phyloP scores from a whole-genome alignment of 306 rosid genomes.

The Pterocarpus santalinus region DNA sequence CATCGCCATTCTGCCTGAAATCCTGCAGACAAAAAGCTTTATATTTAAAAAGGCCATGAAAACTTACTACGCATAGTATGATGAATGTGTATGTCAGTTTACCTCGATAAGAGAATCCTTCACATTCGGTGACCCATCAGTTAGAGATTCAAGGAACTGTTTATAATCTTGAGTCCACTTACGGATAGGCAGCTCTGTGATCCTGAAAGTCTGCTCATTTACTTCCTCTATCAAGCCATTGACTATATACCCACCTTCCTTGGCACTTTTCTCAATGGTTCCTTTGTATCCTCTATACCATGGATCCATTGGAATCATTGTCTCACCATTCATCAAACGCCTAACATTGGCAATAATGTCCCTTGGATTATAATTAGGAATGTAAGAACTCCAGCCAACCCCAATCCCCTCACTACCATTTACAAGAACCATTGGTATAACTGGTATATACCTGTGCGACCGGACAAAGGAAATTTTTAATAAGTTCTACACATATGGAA shows the following conservation, averaged over 20 bases:
- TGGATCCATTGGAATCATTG: conserved; percentile 75
- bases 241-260: conserved; percentile 63
- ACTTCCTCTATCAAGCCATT: conserved; percentile 74
- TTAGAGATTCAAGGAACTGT: conserved; percentile 80
- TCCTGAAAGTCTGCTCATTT: conserved; percentile 63
- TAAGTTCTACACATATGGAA: background rate
- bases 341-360: conserved; percentile 76
- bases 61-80: background rate
- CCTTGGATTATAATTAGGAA: conserved; percentile 82
- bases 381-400: conserved; percentile 76
- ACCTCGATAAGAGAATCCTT: conserved; percentile 91
- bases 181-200: conserved; percentile 72
- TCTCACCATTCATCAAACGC: conserved; percentile 66
- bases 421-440: conserved; percentile 78
- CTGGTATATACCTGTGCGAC: conserved; percentile 77
- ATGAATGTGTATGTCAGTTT: background rate
- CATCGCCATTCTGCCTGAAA: conserved; percentile 89
- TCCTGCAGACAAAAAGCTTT: conserved; percentile 58
- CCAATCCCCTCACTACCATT: conserved; percentile 89
- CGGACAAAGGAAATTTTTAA: background rate
- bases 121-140: conserved; percentile 69
- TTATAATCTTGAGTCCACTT: conserved; percentile 96
- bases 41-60: background rate
- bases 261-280: conserved; percentile 66
- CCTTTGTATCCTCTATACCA: conserved; percentile 81